Conservation (phyloP, 1,284 basidiomycete species). For the Coniferiporia weirii region DNA sequence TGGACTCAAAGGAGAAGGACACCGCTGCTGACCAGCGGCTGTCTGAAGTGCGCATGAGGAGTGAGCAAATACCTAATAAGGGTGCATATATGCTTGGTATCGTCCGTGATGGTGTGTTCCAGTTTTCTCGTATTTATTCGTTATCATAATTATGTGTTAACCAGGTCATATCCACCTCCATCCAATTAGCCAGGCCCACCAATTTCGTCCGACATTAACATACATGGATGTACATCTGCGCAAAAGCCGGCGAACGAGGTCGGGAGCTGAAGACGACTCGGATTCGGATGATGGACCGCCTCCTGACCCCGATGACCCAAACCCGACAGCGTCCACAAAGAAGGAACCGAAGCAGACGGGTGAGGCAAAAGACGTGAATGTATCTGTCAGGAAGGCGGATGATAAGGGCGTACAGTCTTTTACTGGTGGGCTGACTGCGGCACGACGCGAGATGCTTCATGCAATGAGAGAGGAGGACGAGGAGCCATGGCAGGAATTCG, state of each 20-base stretch:
- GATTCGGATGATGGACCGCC: conserved; percentile 76
- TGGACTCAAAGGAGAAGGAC: conserved; percentile 43
- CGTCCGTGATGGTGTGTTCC: conserved; percentile 56
- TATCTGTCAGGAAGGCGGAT: conserved; percentile 62
- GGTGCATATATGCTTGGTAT: conserved; percentile 69
- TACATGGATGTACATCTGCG: conserved; percentile 68
- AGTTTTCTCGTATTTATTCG: conserved; percentile 5
- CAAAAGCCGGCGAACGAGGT: conserved; percentile 47
- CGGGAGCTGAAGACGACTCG: conserved; percentile 51
- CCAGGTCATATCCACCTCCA: conserved; percentile 74
- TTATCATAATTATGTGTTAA: conserved; percentile 18
- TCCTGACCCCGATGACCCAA: conserved; percentile 68
- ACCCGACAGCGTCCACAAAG: conserved; percentile 45
- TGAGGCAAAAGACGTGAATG: conserved; percentile 69
- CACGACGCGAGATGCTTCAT: conserved; percentile 55
- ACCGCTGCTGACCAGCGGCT: conserved; percentile 56
- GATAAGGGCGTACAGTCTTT: conserved; percentile 43
- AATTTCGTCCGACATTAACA: conserved; percentile 72
- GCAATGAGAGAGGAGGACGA: conserved; percentile 69
- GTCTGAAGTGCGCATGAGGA: conserved; percentile 62
- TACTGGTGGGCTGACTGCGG: conserved; percentile 53
- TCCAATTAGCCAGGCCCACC: conserved; percentile 69
- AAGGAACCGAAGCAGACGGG: conserved; percentile 47
- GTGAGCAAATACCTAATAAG: conserved; percentile 60
- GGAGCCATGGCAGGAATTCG: conserved; percentile 58